Base-by-base conservation (phyloP, 352 stramenopile species). In the Globisporangium apiculatum region DNA sequence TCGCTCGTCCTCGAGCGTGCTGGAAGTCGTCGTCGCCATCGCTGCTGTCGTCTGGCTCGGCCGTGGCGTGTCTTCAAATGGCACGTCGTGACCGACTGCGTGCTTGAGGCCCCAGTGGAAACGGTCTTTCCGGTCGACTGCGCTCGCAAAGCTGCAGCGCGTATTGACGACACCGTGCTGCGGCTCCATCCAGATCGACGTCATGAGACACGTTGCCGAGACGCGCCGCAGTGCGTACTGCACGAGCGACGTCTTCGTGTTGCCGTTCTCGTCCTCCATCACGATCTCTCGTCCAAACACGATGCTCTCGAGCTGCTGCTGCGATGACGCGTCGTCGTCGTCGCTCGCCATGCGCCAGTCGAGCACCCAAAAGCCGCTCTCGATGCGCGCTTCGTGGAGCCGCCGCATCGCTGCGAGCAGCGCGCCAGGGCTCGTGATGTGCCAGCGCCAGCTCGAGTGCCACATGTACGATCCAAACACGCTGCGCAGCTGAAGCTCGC, bases 151-250 rank as follows among this genome's bases (percentile, higher is more conserved):
- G 0, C 24, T 31, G 1, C 24, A 31, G 24, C 67, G 76, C 17
- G 69, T 76, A 52, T 88, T 88, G 17, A 89, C 71, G 48, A 78
- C 68, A 5, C 83, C 83, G 64, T 91, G 77, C 57, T 92, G 81
- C 3, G 86, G 86, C 60, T 95, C 86, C 83, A 95, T 94, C 86
- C 86, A 95, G 41, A 95, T 84, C 7, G 83, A 94, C 9, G 83
- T 95, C 71, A 91, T 75, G 40, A 95, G 62, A n/a, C 69, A 86
- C 40, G 79, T 83, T 50, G 90, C 82, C 1, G 83, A 87, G 2
- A 92, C 68, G 49, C 81, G 73, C 31, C 71, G 73, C 48, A 95
- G 68, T 1, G 71, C 83, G 67, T 94, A 95, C 67, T 95, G 86
- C 36, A 94, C 69, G 7, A 92, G 50, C 1, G 78, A 86, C 2